Evolutionary conservation across 2,329 filamentous ascomycete genomes (phyloP).

Genomic region (Talaromyces sp.): DNA sequence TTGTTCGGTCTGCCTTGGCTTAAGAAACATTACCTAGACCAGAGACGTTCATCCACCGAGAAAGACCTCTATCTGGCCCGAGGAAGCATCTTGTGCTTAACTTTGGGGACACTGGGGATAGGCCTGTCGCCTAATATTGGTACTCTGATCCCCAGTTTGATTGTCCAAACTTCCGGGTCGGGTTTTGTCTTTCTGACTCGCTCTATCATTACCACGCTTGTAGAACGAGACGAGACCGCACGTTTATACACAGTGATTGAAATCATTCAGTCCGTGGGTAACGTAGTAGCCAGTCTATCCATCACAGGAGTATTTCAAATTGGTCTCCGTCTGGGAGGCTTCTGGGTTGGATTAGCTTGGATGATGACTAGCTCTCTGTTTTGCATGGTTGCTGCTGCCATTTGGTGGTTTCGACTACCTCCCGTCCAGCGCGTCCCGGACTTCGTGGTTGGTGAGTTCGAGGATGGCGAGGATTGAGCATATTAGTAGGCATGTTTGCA

Average conservation of each 20-base stretch:
- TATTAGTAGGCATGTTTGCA: not conserved
- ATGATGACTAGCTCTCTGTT: constrained; percentile 43
- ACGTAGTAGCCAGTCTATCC: constrained; percentile 51
- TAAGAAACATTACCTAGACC: constrained; percentile 34
- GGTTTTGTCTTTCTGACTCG: constrained; percentile 53
- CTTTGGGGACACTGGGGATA: constrained; percentile 50
- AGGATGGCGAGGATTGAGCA: constrained; percentile 12
- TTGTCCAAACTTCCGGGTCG: constrained; percentile 53
- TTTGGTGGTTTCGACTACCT: constrained; percentile 33
- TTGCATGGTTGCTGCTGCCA: constrained; percentile 31
- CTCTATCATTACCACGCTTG: constrained; percentile 51
- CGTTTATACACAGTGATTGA: constrained; percentile 54
- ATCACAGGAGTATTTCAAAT: constrained; percentile 51
- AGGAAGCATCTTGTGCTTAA: constrained; percentile 48
- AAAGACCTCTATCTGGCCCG: constrained; percentile 53
- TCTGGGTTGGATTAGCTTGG: constrained; percentile 55
- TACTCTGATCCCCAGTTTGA: constrained; percentile 48
- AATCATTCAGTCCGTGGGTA: constrained; percentile 51
- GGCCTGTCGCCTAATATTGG: constrained; percentile 48
- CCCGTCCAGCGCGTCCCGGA: constrained; percentile 13
- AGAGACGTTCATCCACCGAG: constrained; percentile 40
- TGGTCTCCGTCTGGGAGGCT: constrained; percentile 49
- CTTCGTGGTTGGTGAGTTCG: constrained; percentile 25
- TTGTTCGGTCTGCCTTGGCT: constrained; percentile 49
- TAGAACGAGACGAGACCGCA: constrained; percentile 52